Evolutionary conservation across 2,329 filamentous ascomycete genomes (phyloP), one percentile per base, ranked within the genome.

Genomic region (Zarea fungicola): DNA sequence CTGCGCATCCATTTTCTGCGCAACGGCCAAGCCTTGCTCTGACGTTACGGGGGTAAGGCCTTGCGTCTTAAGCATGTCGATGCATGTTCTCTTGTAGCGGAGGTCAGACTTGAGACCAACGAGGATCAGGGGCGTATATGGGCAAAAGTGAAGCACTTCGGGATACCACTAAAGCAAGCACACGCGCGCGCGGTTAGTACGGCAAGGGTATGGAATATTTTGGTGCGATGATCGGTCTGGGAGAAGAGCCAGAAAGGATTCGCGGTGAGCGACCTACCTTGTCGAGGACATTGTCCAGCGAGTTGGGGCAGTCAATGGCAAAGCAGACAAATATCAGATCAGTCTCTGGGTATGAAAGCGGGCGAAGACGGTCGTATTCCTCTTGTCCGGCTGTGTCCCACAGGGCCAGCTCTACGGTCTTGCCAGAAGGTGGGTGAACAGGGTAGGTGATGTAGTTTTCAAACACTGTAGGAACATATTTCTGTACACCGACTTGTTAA

Each of bases 81-180:
- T 96, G 71, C 93, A 97, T 45, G 90, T 92, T 70, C 89, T 86
- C 77, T 97, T 97, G 72, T 85, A 82, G 61, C 93, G 90, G 52
- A 99, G 84, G 69, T 99, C 93, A 21, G 92, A 96, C 72, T 99
- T 99, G 63, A 99, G 84, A 51, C 92, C 93, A 58, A 96, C 87
- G 49, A 99, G 87, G 64, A 99, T 86, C 56, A 99, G 84, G 21
- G 93, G 93, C 2, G 92, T 97, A 62, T 93, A 96, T 14, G 93
- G 93, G 72, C 93, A 97, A 76, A 99, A 99, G 71, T 99, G 93
- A 49, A 97, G 83, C 60, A 99, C 93, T 75, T 99, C 93, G 52
- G 93, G 93, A 64, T 96, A 99, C 93, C 93, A 99, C 93, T 97
- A n/a, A n/a, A n/a, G n/a, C n/a, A n/a, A n/a, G n/a, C n/a, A n/a